Base-by-base conservation (phyloP, 192 early-diverging fungal species). In the Funneliformis geosporum region DNA sequence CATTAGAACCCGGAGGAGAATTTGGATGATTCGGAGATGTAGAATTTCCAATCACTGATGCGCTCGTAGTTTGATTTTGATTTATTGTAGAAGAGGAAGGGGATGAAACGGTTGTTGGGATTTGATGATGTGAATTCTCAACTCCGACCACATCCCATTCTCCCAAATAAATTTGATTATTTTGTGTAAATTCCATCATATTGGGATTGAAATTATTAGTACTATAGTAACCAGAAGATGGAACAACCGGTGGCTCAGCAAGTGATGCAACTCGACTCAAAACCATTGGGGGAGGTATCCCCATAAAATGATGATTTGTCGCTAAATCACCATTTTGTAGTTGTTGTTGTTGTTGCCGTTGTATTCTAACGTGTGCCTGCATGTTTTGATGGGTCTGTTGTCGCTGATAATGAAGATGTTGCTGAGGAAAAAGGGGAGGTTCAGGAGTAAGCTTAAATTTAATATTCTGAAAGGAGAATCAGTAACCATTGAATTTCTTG, bases 221-320 rank as follows among this genome's bases (percentile, higher is more conserved):
- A 64, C 9, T 64, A 64, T 64, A 64, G 25, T 64, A 64, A 64
- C 27, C 27, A 64, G 62, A 64, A 27, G 62, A 64, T 64, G 62
- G 62, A 23, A 64, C 62, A 64, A 64, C 27, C 12, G 62, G 62
- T 10, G 62, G 62, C 12, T 64, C 62, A 14, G 62, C 62, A 27
- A 64, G 27, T 28, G 62, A 64, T 14, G 59, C 5, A 23, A 60
- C 59, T 0, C 5, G 8, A 64, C 27, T 64, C 27, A 64, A 64
- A 27, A 28, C 62, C 27, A 64, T 27, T 1, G n/a, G 62, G 11
- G n/a, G 9, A 27, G n/a, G 25, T 27, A 28, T 27, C 11, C 25
- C 23, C 62, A 64, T 27, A 28, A 27, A 64, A 64, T 28, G 62
- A 64, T 28, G 62, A 27, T 6, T 27, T 27, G 62, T 28, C 27